Base-by-base conservation (phyloP, 257 asterid species). In the Lycium ferocissimum region DNA sequence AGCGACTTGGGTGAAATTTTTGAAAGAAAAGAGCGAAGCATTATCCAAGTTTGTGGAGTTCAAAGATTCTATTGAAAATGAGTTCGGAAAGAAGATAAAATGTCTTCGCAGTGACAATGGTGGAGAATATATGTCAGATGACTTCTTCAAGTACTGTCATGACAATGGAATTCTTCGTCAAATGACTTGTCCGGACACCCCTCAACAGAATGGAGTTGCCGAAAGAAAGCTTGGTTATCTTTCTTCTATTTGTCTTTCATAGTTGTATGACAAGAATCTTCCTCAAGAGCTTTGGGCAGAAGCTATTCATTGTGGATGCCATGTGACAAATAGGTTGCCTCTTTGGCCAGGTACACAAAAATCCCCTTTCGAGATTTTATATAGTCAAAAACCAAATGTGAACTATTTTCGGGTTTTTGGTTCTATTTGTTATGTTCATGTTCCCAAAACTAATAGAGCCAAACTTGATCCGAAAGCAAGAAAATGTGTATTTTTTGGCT, bases 51-150 rank as follows among this genome's bases (percentile, higher is more conserved):
- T 87, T 49, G 17, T 40, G 61, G 51, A 82, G 61, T 85, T 85
- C 17, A 82, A 33, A 15, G 45, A 78, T 14, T 26, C 33, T 26
- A 18, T 0, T 12, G 63, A 69, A 6, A 82, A 58, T 2, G 84
- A 85, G n/a, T 88, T 83, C 38, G 78, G 83, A 3, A 2, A 7
- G 84, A 86, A 88, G 17, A 72, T 81, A 1, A 84, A 66, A 38
- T 84, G 85, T 18, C 71, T 81, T 26, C 33, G 57, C 2, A 86
- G 33, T 9, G 86, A 87, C 33, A 87, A 87, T 54, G 87, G 80
- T 3, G 83, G 79, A 14, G 83, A 81, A 70, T 38, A 59, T 49
- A 22, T 81, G 33, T 26, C 70, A 22, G 17, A 37, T 57, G 72
- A 73, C 15, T 72, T 86, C 49, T 35, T 37, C 10, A 3, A 53